Conservation (phyloP, 331 rosid species). For the Malus hybrid region DNA sequence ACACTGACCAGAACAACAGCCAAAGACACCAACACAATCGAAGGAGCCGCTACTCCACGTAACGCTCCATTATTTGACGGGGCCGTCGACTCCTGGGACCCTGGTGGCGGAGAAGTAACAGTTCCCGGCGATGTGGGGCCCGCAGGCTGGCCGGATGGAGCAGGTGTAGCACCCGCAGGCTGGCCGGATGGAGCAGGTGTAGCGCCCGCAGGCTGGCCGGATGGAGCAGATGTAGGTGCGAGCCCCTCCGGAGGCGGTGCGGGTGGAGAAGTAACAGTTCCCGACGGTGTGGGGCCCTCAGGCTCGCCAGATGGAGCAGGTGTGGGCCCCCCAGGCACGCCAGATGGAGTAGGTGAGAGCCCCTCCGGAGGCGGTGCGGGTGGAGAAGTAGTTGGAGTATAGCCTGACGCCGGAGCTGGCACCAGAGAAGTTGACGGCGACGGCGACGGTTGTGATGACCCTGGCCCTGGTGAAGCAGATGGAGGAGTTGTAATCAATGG, state of each 20-base stretch:
- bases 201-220: too few species aligned
- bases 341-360: neutral
- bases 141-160: neutral
- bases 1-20: constrained; percentile 26
- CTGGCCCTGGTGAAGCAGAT: neutral
- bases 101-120: constrained; percentile 5
- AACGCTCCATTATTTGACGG: neutral
- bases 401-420: neutral
- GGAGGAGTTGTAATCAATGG: constrained; percentile 2
- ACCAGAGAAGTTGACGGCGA: neutral
- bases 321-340: too few species aligned
- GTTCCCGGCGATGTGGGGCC: neutral
- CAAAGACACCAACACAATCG: constrained; percentile 15
- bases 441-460: constrained; percentile 13
- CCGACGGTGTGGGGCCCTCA: neutral
- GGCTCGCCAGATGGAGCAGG: neutral
- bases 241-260: neutral
- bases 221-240: neutral
- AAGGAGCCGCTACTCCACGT: constrained; percentile 8
- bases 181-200: too few species aligned
- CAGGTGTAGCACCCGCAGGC: too few species aligned
- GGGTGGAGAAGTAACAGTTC: neutral
- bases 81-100: neutral
- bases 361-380: neutral
- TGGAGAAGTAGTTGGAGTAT: neutral